phyloP scores from a whole-genome alignment of 2,329 filamentous ascomycete species.

The Orbilia quercus region DNA sequence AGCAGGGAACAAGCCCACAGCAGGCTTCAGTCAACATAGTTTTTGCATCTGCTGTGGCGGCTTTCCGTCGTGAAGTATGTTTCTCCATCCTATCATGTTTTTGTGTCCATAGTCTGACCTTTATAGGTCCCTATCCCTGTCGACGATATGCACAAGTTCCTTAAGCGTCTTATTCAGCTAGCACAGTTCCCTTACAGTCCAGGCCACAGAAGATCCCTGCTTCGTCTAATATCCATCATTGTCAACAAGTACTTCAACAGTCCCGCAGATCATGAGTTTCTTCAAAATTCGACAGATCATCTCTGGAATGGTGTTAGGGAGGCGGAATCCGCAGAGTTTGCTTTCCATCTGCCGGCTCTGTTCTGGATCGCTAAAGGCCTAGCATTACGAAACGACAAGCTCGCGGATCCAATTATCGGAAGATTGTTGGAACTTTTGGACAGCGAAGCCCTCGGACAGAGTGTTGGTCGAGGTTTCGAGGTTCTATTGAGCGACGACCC shows the following conservation, averaged over 20 bases:
- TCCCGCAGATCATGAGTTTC: constrained; percentile 50
- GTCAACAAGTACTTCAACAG: constrained; percentile 63
- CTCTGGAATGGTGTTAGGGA: constrained; percentile 35
- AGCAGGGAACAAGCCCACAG: constrained; percentile 31
- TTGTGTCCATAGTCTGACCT: constrained; percentile 12
- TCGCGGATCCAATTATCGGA: constrained; percentile 55
- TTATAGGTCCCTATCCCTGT: constrained; percentile 57
- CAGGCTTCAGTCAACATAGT: constrained; percentile 56
- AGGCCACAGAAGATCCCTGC: constrained; percentile 63
- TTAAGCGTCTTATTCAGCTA: constrained; percentile 62
- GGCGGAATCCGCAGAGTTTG: constrained; percentile 60
- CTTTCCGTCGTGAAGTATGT: constrained; percentile 58
- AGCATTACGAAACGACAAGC: constrained; percentile 63
- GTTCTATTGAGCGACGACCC: constrained; percentile 72
- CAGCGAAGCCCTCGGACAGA: constrained; percentile 66
- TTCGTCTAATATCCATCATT: constrained; percentile 64
- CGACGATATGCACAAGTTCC: constrained; percentile 60
- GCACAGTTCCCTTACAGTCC: constrained; percentile 61
- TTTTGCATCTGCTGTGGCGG: constrained; percentile 58
- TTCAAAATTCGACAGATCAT: constrained; percentile 44
- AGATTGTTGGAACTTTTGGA: constrained; percentile 59
- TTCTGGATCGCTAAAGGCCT: constrained; percentile 74
- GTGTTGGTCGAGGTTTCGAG: constrained; percentile 70
- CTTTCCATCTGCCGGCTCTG: constrained; percentile 67
- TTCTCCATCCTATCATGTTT: neutral